Evolutionary conservation across 805 yeast species (phyloP).

Genomic region (Saccharomyces paradoxus): DNA sequence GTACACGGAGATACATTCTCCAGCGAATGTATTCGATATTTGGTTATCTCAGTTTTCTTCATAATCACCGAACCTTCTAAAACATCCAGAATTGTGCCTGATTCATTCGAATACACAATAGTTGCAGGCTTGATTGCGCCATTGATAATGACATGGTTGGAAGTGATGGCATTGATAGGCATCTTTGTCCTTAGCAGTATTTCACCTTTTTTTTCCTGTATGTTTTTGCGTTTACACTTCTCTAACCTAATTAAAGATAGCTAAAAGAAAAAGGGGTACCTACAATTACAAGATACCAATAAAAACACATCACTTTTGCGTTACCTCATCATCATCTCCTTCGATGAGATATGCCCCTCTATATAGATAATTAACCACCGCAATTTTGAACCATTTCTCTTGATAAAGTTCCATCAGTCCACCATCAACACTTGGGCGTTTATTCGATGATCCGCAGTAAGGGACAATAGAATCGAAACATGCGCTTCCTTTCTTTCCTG

Average conservation of each 20-base stretch:
- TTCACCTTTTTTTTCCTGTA: background rate
- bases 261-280: background rate
- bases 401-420: background rate
- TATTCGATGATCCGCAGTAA: background rate
- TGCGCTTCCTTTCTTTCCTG: background rate
- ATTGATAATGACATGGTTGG: constrained; percentile 47
- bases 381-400: background rate
- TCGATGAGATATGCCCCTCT: background rate
- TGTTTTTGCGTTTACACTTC: background rate
- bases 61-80: constrained; percentile 27
- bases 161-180: constrained; percentile 44
- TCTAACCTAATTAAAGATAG: background rate
- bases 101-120: constrained; percentile 46
- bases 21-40: constrained; percentile 39
- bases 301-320: background rate
- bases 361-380: background rate
- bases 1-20: constrained; percentile 54
- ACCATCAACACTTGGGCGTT: background rate
- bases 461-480: background rate
- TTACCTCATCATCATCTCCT: background rate
- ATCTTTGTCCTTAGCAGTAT: constrained; percentile 2
- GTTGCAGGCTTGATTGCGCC: constrained; percentile 50
- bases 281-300: background rate
- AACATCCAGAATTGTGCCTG: constrained; percentile 56
- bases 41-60: constrained; percentile 34